Evolutionary conservation across 192 early-diverging fungal species (phyloP).

Genomic region (Coemansia sp.): DNA sequence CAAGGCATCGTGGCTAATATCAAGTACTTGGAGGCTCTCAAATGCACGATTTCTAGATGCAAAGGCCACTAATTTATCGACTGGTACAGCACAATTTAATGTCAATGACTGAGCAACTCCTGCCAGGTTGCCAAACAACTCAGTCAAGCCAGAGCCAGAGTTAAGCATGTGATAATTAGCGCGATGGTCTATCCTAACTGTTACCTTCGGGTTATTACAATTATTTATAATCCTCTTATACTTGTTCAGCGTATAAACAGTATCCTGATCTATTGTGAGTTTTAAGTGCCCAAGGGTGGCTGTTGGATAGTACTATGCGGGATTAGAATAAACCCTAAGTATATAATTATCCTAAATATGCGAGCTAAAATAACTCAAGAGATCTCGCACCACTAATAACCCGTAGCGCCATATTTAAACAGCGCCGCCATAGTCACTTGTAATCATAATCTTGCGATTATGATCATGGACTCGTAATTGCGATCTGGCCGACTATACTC

Average conservation of each 20-base stretch:
- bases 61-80: no score
- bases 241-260: slow-evolving; percentile 33
- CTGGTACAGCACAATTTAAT: not conserved
- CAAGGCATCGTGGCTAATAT: accelerated
- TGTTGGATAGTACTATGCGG: no score
- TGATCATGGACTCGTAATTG: no score
- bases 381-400: no score
- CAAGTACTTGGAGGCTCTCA: not conserved
- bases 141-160: slow-evolving; percentile 83
- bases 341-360: no score
- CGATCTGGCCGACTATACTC: no score
- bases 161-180: slow-evolving; percentile 77
- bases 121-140: slow-evolving; percentile 75
- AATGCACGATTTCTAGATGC: not conserved
- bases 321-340: no score
- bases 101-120: not conserved
- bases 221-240: slow-evolving; percentile 63
- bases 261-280: not conserved
- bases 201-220: slow-evolving; percentile 72
- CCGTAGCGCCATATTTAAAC: no score
- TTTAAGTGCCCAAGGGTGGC: not conserved
- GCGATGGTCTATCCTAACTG: slow-evolving; percentile 87
- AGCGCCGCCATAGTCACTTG: no score
- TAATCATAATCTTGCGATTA: no score
- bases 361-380: no score